These are phyloP conservation scores for Pachyrhizus erosus DNA, from an alignment of 306 rosid species.

Conservation along the genomic window DNA sequence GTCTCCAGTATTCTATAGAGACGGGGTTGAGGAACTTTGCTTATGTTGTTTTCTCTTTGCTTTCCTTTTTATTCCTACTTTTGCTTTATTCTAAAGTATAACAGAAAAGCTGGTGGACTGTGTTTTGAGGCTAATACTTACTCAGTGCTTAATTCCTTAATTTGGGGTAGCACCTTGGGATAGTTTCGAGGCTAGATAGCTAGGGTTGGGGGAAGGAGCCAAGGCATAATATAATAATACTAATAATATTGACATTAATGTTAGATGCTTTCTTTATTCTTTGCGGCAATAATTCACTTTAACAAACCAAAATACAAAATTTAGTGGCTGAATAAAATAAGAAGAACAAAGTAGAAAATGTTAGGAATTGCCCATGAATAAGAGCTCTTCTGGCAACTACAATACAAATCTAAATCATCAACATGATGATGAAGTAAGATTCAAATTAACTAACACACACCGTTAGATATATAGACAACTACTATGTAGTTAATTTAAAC, in stretches of 20 bases:
- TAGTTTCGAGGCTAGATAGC: constrained; percentile 42
- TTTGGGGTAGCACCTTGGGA: constrained; percentile 61
- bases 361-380: constrained; percentile 37
- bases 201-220: constrained; percentile 43
- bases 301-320: constrained; percentile 52
- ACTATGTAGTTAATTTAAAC: neutral
- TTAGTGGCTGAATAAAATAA: constrained; percentile 49
- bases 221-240: constrained; percentile 26
- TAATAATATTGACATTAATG: constrained; percentile 2
- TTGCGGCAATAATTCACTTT: constrained; percentile 55
- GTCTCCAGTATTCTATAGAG: constrained; percentile 51
- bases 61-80: constrained; percentile 59
- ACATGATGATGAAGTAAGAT: constrained; percentile 1
- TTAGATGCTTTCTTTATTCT: constrained; percentile 46
- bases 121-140: constrained; percentile 54
- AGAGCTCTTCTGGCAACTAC: neutral
- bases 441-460: constrained; percentile 27
- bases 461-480: neutral
- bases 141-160: constrained; percentile 53
- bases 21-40: constrained; percentile 63
- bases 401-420: constrained; percentile 21
- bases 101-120: constrained; percentile 61
- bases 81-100: constrained; percentile 64
- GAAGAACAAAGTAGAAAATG: constrained; percentile 31
- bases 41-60: constrained; percentile 48